phyloP scores from a whole-genome alignment of 1,139 yeast genomes.

The Geotrichum europaeum region DNA sequence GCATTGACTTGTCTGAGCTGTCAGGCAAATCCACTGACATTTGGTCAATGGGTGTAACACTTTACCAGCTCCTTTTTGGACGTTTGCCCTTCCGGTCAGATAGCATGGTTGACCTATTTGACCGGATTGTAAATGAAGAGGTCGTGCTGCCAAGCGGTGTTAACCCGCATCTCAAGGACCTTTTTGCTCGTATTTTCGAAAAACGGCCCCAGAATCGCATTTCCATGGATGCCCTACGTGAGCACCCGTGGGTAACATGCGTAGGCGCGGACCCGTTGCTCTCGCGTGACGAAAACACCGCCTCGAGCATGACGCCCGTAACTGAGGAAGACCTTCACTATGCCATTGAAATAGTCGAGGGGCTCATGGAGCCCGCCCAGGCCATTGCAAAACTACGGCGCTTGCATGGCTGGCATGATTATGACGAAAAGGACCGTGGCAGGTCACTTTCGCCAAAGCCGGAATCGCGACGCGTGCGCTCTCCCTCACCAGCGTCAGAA shows the following conservation, averaged over 20 bases:
- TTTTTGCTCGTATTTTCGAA: constrained; percentile 34
- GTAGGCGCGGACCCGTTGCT: constrained; percentile 37
- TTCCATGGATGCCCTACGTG: constrained; percentile 47
- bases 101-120: constrained; percentile 46
- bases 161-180: constrained; percentile 22
- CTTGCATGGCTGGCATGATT: constrained; percentile 31
- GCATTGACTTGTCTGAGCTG: constrained; percentile 40
- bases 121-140: constrained; percentile 27
- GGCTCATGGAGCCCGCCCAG: constrained; percentile 25
- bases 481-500: constrained; percentile 19
- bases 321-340: constrained; percentile 37
- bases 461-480: neutral
- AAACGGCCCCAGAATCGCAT: constrained; percentile 54
- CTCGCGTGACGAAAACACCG: constrained; percentile 36
- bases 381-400: constrained; percentile 29
- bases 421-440: constrained; percentile 5
- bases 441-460: constrained; percentile 2
- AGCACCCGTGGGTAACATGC: constrained; percentile 54
- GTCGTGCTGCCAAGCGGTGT: constrained; percentile 21
- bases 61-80: constrained; percentile 37
- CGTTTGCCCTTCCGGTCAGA: constrained; percentile 37
- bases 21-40: constrained; percentile 66
- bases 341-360: constrained; percentile 36
- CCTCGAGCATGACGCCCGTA: constrained; percentile 31
- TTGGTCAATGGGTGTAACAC: constrained; percentile 75